phyloP scores from a whole-genome alignment of 2,329 filamentous ascomycete species.

The Clonostachys solani region DNA sequence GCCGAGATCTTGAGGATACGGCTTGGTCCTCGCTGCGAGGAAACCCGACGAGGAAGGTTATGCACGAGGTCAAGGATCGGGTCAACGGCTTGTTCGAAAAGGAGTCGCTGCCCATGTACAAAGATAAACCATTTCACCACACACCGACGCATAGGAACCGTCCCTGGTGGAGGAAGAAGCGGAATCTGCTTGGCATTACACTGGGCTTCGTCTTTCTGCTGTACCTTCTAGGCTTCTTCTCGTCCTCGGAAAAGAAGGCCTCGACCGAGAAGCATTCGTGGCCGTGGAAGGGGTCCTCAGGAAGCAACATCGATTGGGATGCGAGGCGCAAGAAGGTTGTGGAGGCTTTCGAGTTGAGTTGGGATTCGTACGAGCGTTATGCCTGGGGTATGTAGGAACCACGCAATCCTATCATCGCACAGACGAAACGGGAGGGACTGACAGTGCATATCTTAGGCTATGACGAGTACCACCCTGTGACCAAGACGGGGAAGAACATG shows the following conservation, averaged over 20 bases:
- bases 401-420: too few species aligned
- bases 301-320: constrained; percentile 63
- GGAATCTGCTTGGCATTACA: constrained; percentile 42
- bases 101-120: constrained; percentile 81
- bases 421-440: too few species aligned
- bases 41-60: constrained; percentile 19
- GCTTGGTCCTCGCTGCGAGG: constrained; percentile 52
- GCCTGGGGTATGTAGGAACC: constrained; percentile 72
- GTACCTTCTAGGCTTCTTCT: constrained; percentile 67
- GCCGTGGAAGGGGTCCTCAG: constrained; percentile 53
- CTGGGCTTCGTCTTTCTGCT: constrained; percentile 55
- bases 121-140: constrained; percentile 91
- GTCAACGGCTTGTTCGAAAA: constrained; percentile 61
- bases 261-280: constrained; percentile 21
- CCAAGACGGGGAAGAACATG: constrained; percentile 80
- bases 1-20: constrained; percentile 61
- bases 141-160: constrained; percentile 53
- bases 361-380: constrained; percentile 88
- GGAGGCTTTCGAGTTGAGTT: constrained; percentile 86
- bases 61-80: constrained; percentile 46
- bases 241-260: constrained; percentile 25
- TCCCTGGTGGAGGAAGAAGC: constrained; percentile 60
- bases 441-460: constrained; percentile 45
- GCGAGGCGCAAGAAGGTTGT: constrained; percentile 76
- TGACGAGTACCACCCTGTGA: constrained; percentile 82